phyloP scores from a whole-genome alignment of 257 asterid genomes.

The Scutellaria galericulata region DNA sequence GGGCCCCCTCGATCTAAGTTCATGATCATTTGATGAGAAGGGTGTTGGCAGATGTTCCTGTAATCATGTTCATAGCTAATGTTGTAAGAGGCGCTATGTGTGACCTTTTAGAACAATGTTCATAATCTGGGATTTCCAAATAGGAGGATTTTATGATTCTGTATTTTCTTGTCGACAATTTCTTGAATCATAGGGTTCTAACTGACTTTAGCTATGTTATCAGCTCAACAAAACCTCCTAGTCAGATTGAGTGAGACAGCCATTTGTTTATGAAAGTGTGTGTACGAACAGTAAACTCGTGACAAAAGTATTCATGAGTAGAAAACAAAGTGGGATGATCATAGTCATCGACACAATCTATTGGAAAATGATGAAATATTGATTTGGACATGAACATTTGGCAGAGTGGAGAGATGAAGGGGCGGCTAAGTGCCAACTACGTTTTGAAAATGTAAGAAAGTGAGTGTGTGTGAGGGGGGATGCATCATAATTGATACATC shows the following conservation, averaged over 20 bases:
- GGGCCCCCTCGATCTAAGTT: background rate
- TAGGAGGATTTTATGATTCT: background rate
- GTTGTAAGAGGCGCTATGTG: too few relatives aligned
- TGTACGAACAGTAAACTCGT: background rate
- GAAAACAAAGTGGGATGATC: constrained; percentile 10
- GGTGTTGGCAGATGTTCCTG: background rate
- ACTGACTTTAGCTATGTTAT: background rate
- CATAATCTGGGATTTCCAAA: background rate
- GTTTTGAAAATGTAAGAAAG: background rate
- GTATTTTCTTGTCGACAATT: too few relatives aligned
- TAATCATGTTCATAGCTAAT: background rate
- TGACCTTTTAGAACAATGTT: too few relatives aligned
- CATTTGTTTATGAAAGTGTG: background rate
- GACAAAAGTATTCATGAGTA: background rate
- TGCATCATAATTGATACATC: background rate
- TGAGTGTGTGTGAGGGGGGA: constrained; percentile 11
- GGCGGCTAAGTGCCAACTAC: constrained; percentile 1
- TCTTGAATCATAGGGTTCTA: too few relatives aligned
- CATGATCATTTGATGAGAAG: constrained; percentile 12
- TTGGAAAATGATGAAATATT: background rate
- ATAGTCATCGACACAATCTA: background rate
- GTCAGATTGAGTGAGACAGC: background rate
- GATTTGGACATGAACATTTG: background rate
- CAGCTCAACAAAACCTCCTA: background rate
- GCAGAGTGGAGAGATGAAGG: background rate